Conservation (phyloP, 2,329 filamentous ascomycete species). For the Pseudopithomyces maydicus region DNA sequence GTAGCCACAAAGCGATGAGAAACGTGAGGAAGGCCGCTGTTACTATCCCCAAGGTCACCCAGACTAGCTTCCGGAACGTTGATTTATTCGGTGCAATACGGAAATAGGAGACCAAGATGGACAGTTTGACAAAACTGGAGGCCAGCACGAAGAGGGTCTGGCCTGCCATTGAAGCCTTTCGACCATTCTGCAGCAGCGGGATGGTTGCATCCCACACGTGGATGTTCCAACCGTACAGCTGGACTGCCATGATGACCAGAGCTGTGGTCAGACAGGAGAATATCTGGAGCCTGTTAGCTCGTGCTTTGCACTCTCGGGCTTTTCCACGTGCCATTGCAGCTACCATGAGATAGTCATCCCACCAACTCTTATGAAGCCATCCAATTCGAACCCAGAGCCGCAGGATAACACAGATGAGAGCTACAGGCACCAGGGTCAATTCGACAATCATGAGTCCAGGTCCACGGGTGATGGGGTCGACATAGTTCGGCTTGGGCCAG, state of each 20-base stretch:
- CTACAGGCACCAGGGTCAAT: constrained; percentile 42
- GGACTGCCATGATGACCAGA: constrained; percentile 41
- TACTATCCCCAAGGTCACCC: constrained; percentile 41
- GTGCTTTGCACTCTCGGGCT: constrained; percentile 15
- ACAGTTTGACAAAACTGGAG: constrained; percentile 45
- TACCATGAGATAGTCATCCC: constrained; percentile 47
- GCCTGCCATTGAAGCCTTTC: constrained; percentile 46
- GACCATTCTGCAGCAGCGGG: constrained; percentile 34
- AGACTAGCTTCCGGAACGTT: constrained; percentile 45
- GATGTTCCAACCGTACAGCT: constrained; percentile 45
- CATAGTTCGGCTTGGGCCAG: constrained; percentile 52
- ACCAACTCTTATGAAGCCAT: constrained; percentile 46
- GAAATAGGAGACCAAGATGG: constrained; percentile 46
- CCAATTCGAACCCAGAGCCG: constrained; percentile 42
- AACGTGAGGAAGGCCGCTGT: constrained; percentile 43
- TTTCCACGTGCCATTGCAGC: constrained; percentile 38
- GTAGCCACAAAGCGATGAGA: constrained; percentile 44
- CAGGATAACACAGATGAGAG: constrained; percentile 41
- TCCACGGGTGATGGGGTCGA: constrained; percentile 49
- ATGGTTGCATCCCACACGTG: constrained; percentile 44
- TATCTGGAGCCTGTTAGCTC: constrained; percentile 30
- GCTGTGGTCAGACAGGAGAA: constrained; percentile 40
- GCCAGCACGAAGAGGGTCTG: constrained; percentile 46
- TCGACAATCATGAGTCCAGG: constrained; percentile 49
- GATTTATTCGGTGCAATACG: constrained; percentile 46